Evolutionary conservation across 768 basidiomycete genomes (phyloP).

Genomic region (Solioccasus polychromus): DNA sequence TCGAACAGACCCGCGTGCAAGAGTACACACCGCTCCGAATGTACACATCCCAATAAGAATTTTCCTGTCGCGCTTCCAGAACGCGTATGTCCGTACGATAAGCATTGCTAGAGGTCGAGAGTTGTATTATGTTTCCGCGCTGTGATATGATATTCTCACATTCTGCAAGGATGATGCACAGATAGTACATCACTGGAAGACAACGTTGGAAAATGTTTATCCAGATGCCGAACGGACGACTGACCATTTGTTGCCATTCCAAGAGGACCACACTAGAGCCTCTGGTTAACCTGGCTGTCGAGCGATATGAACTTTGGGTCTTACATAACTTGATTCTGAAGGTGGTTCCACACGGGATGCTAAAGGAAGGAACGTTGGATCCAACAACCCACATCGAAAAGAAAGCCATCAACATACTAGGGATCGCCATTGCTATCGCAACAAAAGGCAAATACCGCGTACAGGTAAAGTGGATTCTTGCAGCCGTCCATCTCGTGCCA

Average conservation of each 20-base stretch:
- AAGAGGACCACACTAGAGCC: conserved; percentile 10
- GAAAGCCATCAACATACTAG: conserved; percentile 1
- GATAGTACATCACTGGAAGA: conserved; percentile 12
- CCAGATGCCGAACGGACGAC: not conserved
- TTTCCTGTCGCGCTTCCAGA: conserved; percentile 17
- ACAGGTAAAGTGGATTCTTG: conserved; percentile 17
- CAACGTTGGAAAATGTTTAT: not conserved
- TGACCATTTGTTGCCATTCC: conserved; percentile 9
- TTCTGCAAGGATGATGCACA: conserved; percentile 15
- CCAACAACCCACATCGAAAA: not conserved
- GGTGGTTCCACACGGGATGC: conserved; percentile 3
- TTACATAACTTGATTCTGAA: conserved; percentile 8
- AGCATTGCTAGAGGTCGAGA: conserved; percentile 10
- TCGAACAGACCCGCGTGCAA: not conserved
- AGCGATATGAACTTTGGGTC: not conserved
- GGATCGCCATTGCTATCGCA: conserved; percentile 12
- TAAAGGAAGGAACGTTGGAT: not conserved
- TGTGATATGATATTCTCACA: conserved; percentile 5
- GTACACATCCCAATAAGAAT: conserved; percentile 15
- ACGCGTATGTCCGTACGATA: conserved; percentile 17
- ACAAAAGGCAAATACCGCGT: conserved; percentile 23
- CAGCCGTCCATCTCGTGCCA: conserved; percentile 14
- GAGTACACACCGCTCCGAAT: conserved; percentile 8
- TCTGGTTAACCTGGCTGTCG: not conserved
- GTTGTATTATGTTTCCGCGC: not conserved